phyloP scores from a whole-genome alignment of 371 early-diverging fungal species.

The Mucor ambiguus region DNA sequence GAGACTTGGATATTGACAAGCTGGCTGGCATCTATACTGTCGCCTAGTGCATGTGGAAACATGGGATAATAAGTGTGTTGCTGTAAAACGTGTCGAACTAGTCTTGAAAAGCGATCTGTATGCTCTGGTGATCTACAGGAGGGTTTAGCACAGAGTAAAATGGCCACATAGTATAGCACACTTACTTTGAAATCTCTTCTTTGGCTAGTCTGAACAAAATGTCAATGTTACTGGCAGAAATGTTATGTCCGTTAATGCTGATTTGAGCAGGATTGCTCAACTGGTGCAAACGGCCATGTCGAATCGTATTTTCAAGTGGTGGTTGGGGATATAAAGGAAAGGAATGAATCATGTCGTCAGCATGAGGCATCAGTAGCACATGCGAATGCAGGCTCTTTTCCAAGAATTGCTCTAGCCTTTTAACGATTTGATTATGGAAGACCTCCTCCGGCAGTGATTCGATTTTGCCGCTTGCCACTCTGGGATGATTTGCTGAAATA shows the following conservation, averaged over 20 bases:
- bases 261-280: conserved; percentile 86
- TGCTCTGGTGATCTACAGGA: neutral
- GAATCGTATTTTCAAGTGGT: conserved; percentile 44
- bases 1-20: conserved; percentile 51
- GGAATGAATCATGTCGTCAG: conserved; percentile 72
- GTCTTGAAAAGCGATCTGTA: conserved; percentile 66
- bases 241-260: conserved; percentile 74
- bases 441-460: conserved; percentile 65
- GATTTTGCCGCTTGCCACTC: conserved; percentile 56
- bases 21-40: conserved; percentile 57
- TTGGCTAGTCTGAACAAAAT: conserved; percentile 64
- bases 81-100: conserved; percentile 71
- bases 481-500: conserved; percentile 71
- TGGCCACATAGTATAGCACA: neutral
- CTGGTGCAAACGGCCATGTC: conserved; percentile 42
- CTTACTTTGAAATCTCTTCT: conserved; percentile 65
- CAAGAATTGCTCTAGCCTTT: conserved; percentile 51
- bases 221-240: conserved; percentile 78
- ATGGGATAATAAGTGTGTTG: conserved; percentile 88
- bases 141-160: neutral
- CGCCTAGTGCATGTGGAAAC: conserved; percentile 66
- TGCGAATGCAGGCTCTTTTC: conserved; percentile 42
- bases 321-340: conserved; percentile 87
- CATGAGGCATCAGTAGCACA: conserved; percentile 75
- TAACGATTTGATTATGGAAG: conserved; percentile 61